phyloP scores from a whole-genome alignment of 495 filamentous ascomycete genomes.

The Durotheca rogersii region DNA sequence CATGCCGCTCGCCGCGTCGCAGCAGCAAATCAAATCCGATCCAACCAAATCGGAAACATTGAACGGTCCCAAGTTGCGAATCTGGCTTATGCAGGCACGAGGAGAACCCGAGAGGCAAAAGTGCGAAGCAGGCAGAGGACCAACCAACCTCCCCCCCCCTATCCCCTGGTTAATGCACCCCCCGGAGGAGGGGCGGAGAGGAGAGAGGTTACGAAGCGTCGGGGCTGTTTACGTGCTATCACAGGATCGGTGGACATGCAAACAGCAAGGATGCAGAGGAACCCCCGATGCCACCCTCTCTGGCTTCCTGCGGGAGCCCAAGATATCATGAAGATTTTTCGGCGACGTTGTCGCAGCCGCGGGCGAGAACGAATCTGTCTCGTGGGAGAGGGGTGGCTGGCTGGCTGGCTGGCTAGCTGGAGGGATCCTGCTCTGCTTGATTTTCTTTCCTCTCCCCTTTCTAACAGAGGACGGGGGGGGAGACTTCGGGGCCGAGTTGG shows the following conservation, averaged over 20 bases:
- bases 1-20: no score
- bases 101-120: no score
- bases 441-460: no score
- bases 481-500: no score
- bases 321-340: slow-evolving; percentile 21
- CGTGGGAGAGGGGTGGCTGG: slow-evolving; percentile 8
- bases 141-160: no score
- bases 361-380: slow-evolving; percentile 17
- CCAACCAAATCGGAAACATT: slow-evolving; percentile 31
- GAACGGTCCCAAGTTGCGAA: slow-evolving; percentile 28
- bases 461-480: no score
- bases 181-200: no score
- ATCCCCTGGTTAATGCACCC: slow-evolving; percentile 20
- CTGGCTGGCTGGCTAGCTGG: no score
- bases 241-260: slow-evolving; percentile 34
- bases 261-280: slow-evolving; percentile 28
- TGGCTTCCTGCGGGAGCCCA: slow-evolving; percentile 19
- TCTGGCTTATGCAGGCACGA: slow-evolving; percentile 30
- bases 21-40: no score
- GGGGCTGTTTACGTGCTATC: no score
- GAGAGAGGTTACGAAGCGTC: slow-evolving; percentile 15
- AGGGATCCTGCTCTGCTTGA: no score
- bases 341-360: slow-evolving; percentile 20
- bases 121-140: no score
- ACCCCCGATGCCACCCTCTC: slow-evolving; percentile 27